Evolutionary conservation across 805 yeast species (phyloP), one percentile per base, ranked within the genome.

Genomic region (Lachancea meyersii): DNA sequence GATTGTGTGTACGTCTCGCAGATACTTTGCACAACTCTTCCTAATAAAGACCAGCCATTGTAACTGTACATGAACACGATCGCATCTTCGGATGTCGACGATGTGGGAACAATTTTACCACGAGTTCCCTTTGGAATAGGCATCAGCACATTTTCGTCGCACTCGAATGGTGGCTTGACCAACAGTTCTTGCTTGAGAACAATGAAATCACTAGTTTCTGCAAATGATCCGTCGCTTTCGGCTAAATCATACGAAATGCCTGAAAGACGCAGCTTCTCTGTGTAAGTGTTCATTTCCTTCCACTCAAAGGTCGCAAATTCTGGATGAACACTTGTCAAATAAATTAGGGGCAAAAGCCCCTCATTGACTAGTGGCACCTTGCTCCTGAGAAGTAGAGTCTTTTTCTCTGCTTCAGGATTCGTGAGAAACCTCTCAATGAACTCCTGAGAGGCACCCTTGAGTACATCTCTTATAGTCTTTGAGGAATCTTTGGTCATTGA

Each of bases 31-130:
- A 89, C 61, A 0, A 85, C 65, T 53, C 95, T 73, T 1, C 97
- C 97, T 14, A 91, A 53, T 21, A 84, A 63, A 0, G 95, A 75
- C 95, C 97, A 88, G 1, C 97, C 97, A 55, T 80, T 85, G 58
- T 80, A 87, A 3, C 73, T 71, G 57, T 82, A 77, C 21, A 81
- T 65, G 65, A 93, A 88, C 18, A 86, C 73, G 3, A 84, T 83
- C 14, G 68, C 64, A 31, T 50, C 53, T 18, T 52, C 51, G 31
- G 53, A 54, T 20, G 63, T 62, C 11, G 66, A 62, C 2, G 65
- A 55, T 3, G 76, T 69, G 1, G 86, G 80, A 23, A 89, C 61
- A 3, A 86, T 62, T 50, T 82, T 81, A 2, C 91, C 97, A 43
- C 70, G 75, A 0, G 95, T 84, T 2, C 80, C 80, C 47, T 65